A percentile compares a stretch with the other conserved stretches of the same genome.
These are phyloP conservation scores for Yamadazyma sp. DNA, from an alignment of 1,139 yeast genomes.

Conservation along the genomic window DNA sequence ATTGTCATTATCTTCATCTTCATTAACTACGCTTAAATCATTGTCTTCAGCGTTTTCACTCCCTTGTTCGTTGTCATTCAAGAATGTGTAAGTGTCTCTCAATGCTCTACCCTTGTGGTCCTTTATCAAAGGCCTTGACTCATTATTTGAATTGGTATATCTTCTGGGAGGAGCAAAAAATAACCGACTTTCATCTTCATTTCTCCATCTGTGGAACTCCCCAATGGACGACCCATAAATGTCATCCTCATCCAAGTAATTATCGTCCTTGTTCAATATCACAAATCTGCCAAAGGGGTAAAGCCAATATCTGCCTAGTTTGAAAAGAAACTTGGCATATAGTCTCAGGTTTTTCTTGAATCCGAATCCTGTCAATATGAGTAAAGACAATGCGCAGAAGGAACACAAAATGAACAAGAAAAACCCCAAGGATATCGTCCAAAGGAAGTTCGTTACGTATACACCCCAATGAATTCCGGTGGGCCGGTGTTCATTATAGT, in stretches of 20 bases:
- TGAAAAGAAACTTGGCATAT: conserved; percentile 63
- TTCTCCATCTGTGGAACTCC: conserved; percentile 89
- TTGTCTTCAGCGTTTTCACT: conserved; percentile 20
- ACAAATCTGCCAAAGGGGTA: conserved; percentile 92
- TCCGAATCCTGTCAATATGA: conserved; percentile 51
- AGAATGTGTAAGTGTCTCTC: conserved; percentile 39
- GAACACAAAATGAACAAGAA: conserved; percentile 54
- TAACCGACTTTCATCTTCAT: conserved; percentile 68
- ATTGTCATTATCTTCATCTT: conserved; percentile 32
- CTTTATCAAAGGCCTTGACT: conserved; percentile 40
- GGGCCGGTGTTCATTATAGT: conserved; percentile 54
- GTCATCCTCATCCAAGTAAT: conserved; percentile 82
- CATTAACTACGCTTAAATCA: conserved; percentile 11
- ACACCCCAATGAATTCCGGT: conserved; percentile 62
- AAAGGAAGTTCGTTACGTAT: conserved; percentile 66
- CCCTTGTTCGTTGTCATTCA: conserved; percentile 21
- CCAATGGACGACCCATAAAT: conserved; percentile 83
- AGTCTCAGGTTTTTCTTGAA: conserved; percentile 35
- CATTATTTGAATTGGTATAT: conserved; percentile 33
- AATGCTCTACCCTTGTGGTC: conserved; percentile 47
- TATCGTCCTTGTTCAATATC: conserved; percentile 71
- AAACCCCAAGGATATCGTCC: conserved; percentile 76
- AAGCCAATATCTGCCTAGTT: conserved; percentile 68
- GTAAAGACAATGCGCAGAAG: conserved; percentile 42
- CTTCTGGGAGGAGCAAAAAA: conserved; percentile 69